A percentile compares a stretch with the other conserved stretches of the same genome.
Conservation (phyloP, 73 alveolate species). For the Stentor coeruleus region DNA sequence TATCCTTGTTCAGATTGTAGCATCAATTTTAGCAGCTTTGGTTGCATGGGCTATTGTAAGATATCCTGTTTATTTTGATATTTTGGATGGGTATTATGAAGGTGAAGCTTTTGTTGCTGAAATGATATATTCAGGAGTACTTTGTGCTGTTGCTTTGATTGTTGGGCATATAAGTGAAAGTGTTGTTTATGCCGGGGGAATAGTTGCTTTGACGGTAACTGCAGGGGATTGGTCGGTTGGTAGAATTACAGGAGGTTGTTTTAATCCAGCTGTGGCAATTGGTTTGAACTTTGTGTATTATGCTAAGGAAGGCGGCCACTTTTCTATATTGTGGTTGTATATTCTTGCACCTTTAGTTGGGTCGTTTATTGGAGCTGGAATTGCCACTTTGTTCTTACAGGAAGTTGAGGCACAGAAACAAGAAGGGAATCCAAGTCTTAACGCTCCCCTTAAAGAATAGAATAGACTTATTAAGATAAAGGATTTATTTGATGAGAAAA, state of each 20-base stretch:
- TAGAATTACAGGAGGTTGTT: constrained; percentile 21
- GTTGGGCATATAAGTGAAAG: constrained; percentile 11
- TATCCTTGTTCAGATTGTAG: constrained; percentile 4
- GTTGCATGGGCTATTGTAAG: constrained; percentile 18
- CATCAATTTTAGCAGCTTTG: background rate
- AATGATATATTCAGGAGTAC: background rate
- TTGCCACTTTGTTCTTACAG: background rate
- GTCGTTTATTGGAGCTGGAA: background rate
- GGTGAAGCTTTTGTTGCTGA: constrained; percentile 19
- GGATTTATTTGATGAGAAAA: too few species aligned
- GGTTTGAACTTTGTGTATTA: constrained; percentile 8
- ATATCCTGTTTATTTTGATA: constrained; percentile 23
- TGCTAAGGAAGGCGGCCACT: background rate
- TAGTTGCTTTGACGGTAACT: constrained; percentile 7
- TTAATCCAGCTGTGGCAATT: constrained; percentile 15
- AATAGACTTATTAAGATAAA: too few species aligned
- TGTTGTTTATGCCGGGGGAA: constrained; percentile 15
- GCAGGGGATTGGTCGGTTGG: constrained; percentile 6
- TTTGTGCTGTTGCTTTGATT: background rate
- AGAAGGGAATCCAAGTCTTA: background rate
- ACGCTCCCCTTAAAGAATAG: background rate
- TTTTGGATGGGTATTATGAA: background rate
- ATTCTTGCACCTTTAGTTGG: constrained; percentile 11
- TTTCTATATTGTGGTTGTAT: constrained; percentile 6
- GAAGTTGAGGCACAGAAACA: constrained; percentile 8